Evolutionary conservation across 2,329 filamentous ascomycete genomes (phyloP), one percentile per base, ranked within the genome.

Genomic region (Purpureocillium lavendulum): DNA sequence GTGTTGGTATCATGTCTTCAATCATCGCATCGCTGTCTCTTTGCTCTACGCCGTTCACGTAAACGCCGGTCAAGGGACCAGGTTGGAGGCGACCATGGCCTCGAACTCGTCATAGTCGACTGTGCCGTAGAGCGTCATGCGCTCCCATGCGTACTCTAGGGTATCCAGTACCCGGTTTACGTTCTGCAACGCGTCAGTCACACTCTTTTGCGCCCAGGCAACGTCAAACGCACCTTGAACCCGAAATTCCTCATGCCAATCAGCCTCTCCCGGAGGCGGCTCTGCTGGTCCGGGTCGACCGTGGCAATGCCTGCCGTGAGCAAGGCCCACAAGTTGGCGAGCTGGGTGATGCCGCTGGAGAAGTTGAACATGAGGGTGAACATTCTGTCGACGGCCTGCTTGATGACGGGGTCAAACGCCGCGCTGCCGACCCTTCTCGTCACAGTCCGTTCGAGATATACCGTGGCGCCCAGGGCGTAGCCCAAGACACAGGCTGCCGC

Each of bases 391-490:
- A 42, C 36, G 4, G 21, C 15, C 2, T 18, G 7, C 33, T 36
- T 39, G 10, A 42, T 37, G 3, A 31, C 28, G 5, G 40, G 15
- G n/a, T 42, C 36, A 24, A 42, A 42, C 14, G 32, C 40, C 12
- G 37, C 37, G 29, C 32, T 28, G 8, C 36, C 32, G 4, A 39
- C 33, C 4, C 42, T 33, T 30, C 35, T 38, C 9, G 40, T 40
- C 8, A 30, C 26, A 17, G 38, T 18, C 26, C 45, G 38, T 30
- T 47, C 40, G 24, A 47, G 44, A 26, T 47, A 45, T n/a, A 47
- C 17, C 7, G 35, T 21, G 28, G 41, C 45, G 10, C 39, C 37
- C 29, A 40, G 15, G 31, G 45, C 41, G 28, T 47, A 48, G 30
- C 35, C 35, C 24, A 40, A 18, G 13, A 48, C 40, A 33, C 41